Conservation (phyloP, 1,284 basidiomycete genomes). For the Pterulicium gracile region DNA sequence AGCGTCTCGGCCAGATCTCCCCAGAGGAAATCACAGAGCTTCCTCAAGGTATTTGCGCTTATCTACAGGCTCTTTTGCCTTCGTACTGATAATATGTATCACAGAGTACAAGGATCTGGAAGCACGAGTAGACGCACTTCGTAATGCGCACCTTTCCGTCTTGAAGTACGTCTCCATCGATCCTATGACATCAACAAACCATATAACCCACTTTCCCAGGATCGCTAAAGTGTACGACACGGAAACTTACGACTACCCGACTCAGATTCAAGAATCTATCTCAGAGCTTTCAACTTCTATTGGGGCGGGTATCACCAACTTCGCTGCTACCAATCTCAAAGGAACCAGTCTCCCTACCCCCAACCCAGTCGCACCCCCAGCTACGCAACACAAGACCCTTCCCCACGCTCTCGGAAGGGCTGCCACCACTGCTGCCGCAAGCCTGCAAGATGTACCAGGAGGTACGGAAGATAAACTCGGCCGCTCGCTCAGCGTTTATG, state of each 20-base stretch:
- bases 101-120: conserved; percentile 95
- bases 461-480: conserved; percentile 60
- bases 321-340: conserved; percentile 87
- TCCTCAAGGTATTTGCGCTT: conserved; percentile 50
- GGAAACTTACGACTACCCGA: conserved; percentile 85
- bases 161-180: conserved; percentile 50
- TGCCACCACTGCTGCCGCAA: conserved; percentile 57
- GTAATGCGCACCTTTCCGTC: conserved; percentile 66
- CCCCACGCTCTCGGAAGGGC: conserved; percentile 88
- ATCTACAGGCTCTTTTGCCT: conserved; percentile 8
- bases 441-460: conserved; percentile 35
- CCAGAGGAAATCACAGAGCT: conserved; percentile 94
- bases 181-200: conserved; percentile 1
- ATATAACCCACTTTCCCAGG: conserved; percentile 26
- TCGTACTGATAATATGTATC: conserved; percentile 13
- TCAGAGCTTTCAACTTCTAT: conserved; percentile 65
- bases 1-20: conserved; percentile 82
- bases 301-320: conserved; percentile 69
- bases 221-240: conserved; percentile 80
- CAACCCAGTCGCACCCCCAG: conserved; percentile 43
- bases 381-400: conserved; percentile 81
- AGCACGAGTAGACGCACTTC: conserved; percentile 86
- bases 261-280: conserved; percentile 67
- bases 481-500: conserved; percentile 71
- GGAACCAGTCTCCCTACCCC: conserved; percentile 81